A percentile compares a stretch with the other conserved stretches of the same genome.
phyloP scores from a whole-genome alignment of 1,284 basidiomycete species.

The Boletus semigastroideus region DNA sequence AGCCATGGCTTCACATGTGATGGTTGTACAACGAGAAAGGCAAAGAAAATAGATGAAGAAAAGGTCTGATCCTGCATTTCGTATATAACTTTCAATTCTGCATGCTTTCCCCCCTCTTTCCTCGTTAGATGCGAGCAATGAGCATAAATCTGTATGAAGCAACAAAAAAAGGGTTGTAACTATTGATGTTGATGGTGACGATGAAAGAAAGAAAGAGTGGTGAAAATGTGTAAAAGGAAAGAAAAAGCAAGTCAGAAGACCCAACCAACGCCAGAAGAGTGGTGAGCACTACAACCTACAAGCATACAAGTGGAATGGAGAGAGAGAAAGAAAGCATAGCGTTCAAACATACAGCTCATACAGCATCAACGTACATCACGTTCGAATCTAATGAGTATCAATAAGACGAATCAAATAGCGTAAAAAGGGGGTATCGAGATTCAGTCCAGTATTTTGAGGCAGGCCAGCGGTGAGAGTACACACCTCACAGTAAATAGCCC shows the following conservation, averaged over 20 bases:
- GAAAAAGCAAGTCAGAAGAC: background rate
- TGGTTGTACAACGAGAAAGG: too few relatives aligned
- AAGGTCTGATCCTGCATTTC: too few relatives aligned
- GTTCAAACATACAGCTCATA: slow-evolving; percentile 24
- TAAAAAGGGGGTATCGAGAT: slow-evolving; percentile 9
- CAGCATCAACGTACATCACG: slow-evolving; percentile 28
- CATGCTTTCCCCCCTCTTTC: slow-evolving; percentile 9
- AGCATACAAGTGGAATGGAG: slow-evolving; percentile 24
- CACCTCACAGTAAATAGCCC: slow-evolving; percentile 29
- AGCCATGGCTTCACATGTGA: too few relatives aligned
- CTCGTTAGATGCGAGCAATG: slow-evolving; percentile 14
- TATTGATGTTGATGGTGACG: background rate
- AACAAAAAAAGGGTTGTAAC: background rate
- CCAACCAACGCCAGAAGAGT: slow-evolving; percentile 1
- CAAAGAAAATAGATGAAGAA: too few relatives aligned
- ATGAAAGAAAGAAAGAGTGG: slow-evolving; percentile 2
- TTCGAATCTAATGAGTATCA: slow-evolving; percentile 19
- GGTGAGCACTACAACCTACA: slow-evolving; percentile 27
- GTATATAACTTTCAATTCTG: slow-evolving; percentile 13
- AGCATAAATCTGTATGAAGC: slow-evolving; percentile 5
- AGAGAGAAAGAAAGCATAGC: slow-evolving; percentile 16
- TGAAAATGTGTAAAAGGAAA: slow-evolving; percentile 8
- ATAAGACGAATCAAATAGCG: slow-evolving; percentile 9
- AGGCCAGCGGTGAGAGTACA: slow-evolving; percentile 12
- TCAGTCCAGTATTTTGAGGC: slow-evolving; percentile 23